Base-by-base conservation (phyloP, 441 rosid species). In the Raphanus hybrid region DNA sequence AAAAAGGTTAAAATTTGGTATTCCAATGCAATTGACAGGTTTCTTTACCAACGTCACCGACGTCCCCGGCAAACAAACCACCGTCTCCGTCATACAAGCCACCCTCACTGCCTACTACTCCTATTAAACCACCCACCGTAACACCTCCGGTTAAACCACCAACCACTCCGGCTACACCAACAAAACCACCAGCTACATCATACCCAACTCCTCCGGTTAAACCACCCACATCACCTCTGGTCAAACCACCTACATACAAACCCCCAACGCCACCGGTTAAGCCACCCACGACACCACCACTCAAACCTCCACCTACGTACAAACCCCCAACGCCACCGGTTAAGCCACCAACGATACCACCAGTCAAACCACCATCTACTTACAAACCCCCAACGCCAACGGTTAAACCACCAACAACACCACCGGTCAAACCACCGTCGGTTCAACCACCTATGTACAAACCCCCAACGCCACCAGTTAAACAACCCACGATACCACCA, bases 21-120 rank as follows among this genome's bases (percentile, higher is more conserved):
- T 20, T 16, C 9, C 8, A 5, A n/a, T 43, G 55, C 23, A 54
- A 73, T 57, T 41, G 34, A 5, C 60, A 79, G 82, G 76, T 29
- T 69, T 50, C 55, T 18, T 45, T 74, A 70, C 76, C 75, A 52
- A 57, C 79, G n/a, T 64, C 81, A 62, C 37, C 73, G 8, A 68
- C 81, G 15, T 10, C 78, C 1, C 87, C 89, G 12, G 74, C 73
- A 8, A 70, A 34, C 59, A 80, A 75, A 67, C 70, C 84, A 2
- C 87, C 87, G 8, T 12, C 83, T 4, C 81, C 85, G 57, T 16
- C 64, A 55, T 70, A 60, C 70, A 80, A 67, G 61, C 76, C 80
- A 58, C 76, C 79, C 29, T 37, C 80, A 3, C 77, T 48, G 2
- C 73, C 77, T 39, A 75, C 83, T 27, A 67, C 67, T 15, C 82